A percentile compares a stretch with the other conserved stretches of the same genome.
Conservation (phyloP, 352 stramenopile species). For the Phytophthora colocasiae region DNA sequence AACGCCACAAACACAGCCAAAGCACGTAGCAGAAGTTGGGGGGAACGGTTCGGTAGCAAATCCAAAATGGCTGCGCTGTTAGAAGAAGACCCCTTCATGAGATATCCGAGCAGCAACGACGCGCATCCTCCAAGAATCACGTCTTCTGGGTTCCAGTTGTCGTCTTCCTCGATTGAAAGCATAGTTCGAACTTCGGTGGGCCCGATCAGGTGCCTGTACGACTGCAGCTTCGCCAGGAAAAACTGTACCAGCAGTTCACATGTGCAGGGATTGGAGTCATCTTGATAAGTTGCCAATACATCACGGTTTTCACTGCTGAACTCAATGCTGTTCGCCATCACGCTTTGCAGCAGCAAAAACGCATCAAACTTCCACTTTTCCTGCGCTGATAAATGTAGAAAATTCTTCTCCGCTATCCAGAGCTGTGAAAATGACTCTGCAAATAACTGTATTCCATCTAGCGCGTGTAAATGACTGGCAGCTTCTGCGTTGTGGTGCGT, state of each 20-base stretch:
- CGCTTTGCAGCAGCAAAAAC: slow-evolving; percentile 66
- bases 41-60: slow-evolving; percentile 52
- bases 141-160: slow-evolving; percentile 72
- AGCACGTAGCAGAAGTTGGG: slow-evolving; percentile 56
- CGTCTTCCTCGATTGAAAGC: slow-evolving; percentile 23
- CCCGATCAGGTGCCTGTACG: slow-evolving; percentile 58
- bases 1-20: slow-evolving; percentile 75
- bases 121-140: slow-evolving; percentile 75
- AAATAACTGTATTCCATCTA: slow-evolving; percentile 53
- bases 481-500: slow-evolving; percentile 74
- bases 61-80: slow-evolving; percentile 50
- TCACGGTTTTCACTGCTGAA: slow-evolving; percentile 61
- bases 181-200: slow-evolving; percentile 13
- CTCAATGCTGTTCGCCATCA: slow-evolving; percentile 78
- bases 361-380: slow-evolving; percentile 68
- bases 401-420: slow-evolving; percentile 8
- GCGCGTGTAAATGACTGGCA: slow-evolving; percentile 42
- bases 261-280: slow-evolving; percentile 1
- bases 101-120: slow-evolving; percentile 72
- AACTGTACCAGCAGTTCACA: slow-evolving; percentile 59
- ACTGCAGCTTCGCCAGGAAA: slow-evolving; percentile 64
- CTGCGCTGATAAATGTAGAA: slow-evolving; percentile 12
- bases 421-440: slow-evolving; percentile 54
- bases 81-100: slow-evolving; percentile 61
- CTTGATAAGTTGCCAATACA: slow-evolving; percentile 30